A percentile compares a stretch with the other conserved stretches of the same genome.
These are phyloP conservation scores for Volvariella surrecta DNA, from an alignment of 1,284 basidiomycete genomes.

Conservation along the genomic window DNA sequence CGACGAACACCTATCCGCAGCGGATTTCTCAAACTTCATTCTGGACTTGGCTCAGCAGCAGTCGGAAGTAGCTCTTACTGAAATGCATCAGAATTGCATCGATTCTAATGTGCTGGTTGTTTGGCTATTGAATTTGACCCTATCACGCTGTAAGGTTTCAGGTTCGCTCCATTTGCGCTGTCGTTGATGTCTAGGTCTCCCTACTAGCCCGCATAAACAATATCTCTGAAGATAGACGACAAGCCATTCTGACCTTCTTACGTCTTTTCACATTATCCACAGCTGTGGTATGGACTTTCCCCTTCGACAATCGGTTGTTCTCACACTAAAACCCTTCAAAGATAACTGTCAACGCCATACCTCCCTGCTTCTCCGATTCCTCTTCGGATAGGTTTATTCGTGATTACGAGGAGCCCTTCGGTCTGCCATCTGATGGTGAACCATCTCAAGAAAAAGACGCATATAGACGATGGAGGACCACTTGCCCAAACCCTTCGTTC, in stretches of 20 bases:
- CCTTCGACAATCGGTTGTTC: conserved; percentile 11
- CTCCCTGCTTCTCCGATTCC: background rate
- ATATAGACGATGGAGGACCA: background rate
- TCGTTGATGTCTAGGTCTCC: conserved; percentile 13
- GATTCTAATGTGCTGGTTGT: conserved; percentile 21
- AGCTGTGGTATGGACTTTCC: conserved; percentile 16
- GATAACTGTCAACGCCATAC: background rate
- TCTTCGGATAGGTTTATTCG: background rate
- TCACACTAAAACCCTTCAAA: conserved; percentile 9
- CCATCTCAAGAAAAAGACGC: background rate
- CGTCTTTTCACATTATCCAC: conserved; percentile 24
- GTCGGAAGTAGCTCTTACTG: conserved; percentile 2
- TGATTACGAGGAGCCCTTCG: background rate
- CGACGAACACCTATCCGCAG: conserved; percentile 28
- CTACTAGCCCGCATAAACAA: conserved; percentile 26
- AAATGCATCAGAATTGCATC: background rate
- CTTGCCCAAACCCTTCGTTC: conserved; percentile 26
- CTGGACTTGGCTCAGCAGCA: conserved; percentile 16
- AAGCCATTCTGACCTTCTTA: conserved; percentile 27
- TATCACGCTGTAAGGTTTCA: conserved; percentile 18
- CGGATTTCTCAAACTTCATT: conserved; percentile 27
- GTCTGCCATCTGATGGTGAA: background rate
- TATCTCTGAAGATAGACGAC: conserved; percentile 21
- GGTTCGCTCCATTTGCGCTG: background rate
- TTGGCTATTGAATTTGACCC: conserved; percentile 31